Percentiles rank a stretch among this genome's conserved stretches.
Evolutionary conservation across 257 asterid genomes (phyloP).

Genomic region (Nicotiana tomentosiformis): DNA sequence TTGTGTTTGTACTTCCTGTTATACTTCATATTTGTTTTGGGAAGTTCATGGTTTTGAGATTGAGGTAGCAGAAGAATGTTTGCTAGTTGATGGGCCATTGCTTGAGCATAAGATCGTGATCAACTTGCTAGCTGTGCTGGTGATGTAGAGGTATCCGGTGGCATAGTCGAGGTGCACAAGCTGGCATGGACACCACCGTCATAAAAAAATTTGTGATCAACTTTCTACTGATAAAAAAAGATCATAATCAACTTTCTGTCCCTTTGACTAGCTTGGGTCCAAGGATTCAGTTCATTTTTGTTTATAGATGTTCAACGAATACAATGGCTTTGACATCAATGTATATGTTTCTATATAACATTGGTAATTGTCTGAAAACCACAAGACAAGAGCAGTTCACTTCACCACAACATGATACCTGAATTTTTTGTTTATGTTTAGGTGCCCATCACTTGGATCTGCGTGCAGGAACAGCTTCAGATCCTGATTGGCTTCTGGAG

Average conservation of each 20-base stretch:
- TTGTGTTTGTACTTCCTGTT: not conserved
- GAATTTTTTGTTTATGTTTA: constrained; percentile 6
- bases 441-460: constrained; percentile 96
- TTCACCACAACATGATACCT: not conserved
- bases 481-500: constrained; percentile 83
- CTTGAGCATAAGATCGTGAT: not conserved
- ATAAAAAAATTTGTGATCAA: not conserved
- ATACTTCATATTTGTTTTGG: not conserved
- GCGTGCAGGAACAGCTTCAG: constrained; percentile 62
- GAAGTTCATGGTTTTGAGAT: not conserved
- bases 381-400: not conserved
- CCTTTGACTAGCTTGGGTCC: not conserved
- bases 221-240: not conserved
- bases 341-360: not conserved
- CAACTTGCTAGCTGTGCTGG: not conserved
- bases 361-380: not conserved
- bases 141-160: no score
- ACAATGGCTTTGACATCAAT: not conserved
- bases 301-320: not conserved
- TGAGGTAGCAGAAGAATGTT: not conserved
- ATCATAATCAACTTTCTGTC: not conserved
- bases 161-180: no score
- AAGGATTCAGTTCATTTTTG: not conserved
- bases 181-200: no score
- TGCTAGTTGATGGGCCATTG: not conserved